Evolutionary conservation across 2,329 filamentous ascomycete species (phyloP).

Genomic region (Scytalidium sp.): DNA sequence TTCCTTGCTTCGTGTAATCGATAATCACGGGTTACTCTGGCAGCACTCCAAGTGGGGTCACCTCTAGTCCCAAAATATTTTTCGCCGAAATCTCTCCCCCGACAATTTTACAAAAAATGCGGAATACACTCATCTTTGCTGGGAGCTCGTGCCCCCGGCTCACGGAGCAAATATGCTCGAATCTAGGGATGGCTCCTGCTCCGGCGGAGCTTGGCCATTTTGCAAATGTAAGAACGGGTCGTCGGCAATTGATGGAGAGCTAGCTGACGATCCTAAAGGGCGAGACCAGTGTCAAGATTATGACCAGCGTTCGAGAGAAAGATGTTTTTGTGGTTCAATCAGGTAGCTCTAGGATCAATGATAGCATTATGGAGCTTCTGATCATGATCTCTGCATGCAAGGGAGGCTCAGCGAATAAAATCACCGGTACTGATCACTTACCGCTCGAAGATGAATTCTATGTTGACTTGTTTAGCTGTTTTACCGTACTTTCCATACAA

Average conservation of each 20-base stretch:
- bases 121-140: conserved; percentile 65
- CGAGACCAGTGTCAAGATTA: conserved; percentile 67
- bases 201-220: conserved; percentile 66
- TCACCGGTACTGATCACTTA: conserved; percentile 68
- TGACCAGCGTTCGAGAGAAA: conserved; percentile 85
- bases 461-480: conserved; percentile 56
- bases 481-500: conserved; percentile 98
- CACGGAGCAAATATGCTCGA: conserved; percentile 64
- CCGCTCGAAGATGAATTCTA: background rate
- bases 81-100: background rate
- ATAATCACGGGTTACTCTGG: background rate
- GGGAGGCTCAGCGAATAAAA: conserved; percentile 92
- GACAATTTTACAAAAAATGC: conserved; percentile 42
- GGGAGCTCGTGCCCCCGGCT: conserved; percentile 65
- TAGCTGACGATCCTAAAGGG: conserved; percentile 44
- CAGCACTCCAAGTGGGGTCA: background rate
- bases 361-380: conserved; percentile 97
- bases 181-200: conserved; percentile 63
- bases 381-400: conserved; percentile 99
- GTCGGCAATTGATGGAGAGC: conserved; percentile 14
- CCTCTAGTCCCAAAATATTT: background rate
- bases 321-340: conserved; percentile 99
- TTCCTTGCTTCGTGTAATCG: too few relatives aligned
- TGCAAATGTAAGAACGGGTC: conserved; percentile 57
- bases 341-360: conserved; percentile 92